phyloP scores from a whole-genome alignment of 2,329 filamentous ascomycete species.

The Trematosphaeria pertusa region DNA sequence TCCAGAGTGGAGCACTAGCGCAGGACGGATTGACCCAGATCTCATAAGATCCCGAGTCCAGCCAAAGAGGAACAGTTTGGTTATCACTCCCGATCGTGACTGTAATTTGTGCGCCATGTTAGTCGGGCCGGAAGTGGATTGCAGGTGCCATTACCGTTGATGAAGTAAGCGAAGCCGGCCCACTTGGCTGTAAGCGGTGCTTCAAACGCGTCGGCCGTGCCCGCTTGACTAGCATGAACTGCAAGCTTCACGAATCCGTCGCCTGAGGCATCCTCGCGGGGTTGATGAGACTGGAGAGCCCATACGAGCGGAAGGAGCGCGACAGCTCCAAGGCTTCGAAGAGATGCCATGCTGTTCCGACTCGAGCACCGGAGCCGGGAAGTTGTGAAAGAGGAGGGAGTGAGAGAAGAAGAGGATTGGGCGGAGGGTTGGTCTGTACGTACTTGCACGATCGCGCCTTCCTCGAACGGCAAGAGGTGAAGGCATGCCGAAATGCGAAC shows the following conservation, averaged over 20 bases:
- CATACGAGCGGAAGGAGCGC: no score
- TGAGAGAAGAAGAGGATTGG: no score
- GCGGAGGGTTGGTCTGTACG: no score
- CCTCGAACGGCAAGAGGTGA: no score
- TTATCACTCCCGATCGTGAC: slow-evolving; percentile 7
- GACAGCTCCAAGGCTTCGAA: no score
- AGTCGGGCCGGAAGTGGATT: neutral
- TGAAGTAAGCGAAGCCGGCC: neutral
- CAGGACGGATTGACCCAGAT: slow-evolving; percentile 6
- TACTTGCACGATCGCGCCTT: no score
- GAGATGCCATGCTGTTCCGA: no score
- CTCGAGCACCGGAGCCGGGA: no score
- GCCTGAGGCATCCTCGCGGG: no score
- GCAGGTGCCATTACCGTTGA: neutral
- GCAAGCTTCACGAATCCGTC: neutral
- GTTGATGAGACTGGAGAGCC: no score
- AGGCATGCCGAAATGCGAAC: no score
- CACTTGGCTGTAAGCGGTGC: neutral
- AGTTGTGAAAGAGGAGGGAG: no score
- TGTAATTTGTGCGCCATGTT: neutral
- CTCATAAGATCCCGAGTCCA: neutral
- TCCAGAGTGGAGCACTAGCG: neutral
- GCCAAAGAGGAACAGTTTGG: neutral
- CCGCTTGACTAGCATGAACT: neutral
- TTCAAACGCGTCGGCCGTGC: neutral